Evolutionary conservation across 2,329 filamentous ascomycete species (phyloP).

Genomic region (Aspergillus caelatus): DNA sequence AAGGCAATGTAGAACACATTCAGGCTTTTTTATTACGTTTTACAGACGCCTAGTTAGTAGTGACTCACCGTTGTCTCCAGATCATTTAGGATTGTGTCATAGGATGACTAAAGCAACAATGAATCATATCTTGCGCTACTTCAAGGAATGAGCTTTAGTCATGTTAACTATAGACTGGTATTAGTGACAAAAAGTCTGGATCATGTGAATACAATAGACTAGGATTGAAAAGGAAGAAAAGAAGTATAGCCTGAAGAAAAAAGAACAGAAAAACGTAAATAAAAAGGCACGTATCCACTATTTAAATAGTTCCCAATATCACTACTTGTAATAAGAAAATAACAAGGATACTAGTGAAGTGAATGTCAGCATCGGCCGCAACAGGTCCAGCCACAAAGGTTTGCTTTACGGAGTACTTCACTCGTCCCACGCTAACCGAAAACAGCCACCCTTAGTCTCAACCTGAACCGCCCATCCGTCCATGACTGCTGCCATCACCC

Average conservation of each 20-base stretch:
- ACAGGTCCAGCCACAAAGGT: constrained; percentile 25
- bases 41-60: neutral
- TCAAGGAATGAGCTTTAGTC: neutral
- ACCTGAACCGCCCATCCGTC: constrained; percentile 39
- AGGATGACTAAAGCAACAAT: neutral
- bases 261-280: neutral
- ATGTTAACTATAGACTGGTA: neutral
- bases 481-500: constrained; percentile 35
- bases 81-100: neutral
- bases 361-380: neutral
- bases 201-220: neutral
- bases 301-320: neutral
- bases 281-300: neutral
- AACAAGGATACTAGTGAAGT: neutral
- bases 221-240: neutral
- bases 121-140: neutral
- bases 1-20: constrained; percentile 32
- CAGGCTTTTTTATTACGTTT: neutral
- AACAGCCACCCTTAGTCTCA: constrained; percentile 45
- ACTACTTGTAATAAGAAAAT: neutral
- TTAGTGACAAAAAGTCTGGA: neutral
- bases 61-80: neutral
- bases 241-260: neutral
- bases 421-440: constrained; percentile 43
- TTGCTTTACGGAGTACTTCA: constrained; percentile 21